Evolutionary conservation across 257 asterid species (phyloP).

Genomic region (Paraleonurus japonicus): DNA sequence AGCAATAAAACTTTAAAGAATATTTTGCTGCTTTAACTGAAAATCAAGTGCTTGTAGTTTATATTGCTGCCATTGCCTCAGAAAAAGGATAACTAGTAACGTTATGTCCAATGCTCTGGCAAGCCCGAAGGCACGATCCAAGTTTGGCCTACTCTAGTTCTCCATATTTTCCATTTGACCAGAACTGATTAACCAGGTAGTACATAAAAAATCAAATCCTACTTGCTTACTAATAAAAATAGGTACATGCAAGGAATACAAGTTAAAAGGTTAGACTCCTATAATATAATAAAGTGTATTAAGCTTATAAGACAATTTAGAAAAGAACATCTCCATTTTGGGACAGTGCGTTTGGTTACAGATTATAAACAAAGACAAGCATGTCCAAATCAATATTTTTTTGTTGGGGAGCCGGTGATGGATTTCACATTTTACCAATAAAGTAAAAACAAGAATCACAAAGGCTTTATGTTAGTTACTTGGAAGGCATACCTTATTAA

Average conservation of each 20-base stretch:
- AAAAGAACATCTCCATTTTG: not conserved
- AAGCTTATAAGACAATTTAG: not conserved
- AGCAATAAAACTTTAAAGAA: not conserved
- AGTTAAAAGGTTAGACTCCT: not conserved
- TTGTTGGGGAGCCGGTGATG: not conserved
- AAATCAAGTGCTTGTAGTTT: not conserved
- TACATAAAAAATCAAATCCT: not conserved
- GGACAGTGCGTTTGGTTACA: constrained; percentile 2
- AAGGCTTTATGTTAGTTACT: not conserved
- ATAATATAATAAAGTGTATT: not conserved
- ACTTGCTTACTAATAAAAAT: not conserved
- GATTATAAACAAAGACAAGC: constrained; percentile 7
- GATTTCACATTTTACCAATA: not conserved
- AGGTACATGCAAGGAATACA: not conserved
- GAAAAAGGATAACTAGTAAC: not conserved
- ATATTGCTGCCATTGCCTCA: not conserved
- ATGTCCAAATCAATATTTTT: not conserved
- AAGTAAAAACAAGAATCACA: not conserved
- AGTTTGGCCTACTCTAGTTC: not conserved
- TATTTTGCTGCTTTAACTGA: not conserved
- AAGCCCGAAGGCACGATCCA: not conserved
- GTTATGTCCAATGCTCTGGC: not conserved
- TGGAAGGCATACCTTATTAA: constrained; percentile 57
- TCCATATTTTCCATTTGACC: not conserved
- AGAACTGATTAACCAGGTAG: not conserved